phyloP scores from a whole-genome alignment of 106 monocot species.

The Amphibolis antarctica region DNA sequence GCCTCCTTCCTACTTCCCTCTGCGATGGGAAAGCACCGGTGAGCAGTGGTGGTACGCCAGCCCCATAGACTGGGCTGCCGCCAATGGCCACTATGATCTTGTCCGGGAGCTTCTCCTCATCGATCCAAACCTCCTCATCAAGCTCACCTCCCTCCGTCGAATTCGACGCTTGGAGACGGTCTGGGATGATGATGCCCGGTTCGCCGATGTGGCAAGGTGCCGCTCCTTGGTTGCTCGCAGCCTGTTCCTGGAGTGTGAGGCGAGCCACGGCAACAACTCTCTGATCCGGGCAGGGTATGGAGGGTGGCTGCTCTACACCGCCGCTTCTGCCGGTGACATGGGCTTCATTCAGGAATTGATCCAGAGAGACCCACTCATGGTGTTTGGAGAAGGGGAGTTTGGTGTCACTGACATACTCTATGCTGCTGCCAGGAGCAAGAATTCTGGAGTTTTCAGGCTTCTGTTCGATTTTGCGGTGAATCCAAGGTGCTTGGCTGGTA shows the following conservation, averaged over 20 bases:
- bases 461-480: conserved; percentile 36
- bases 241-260: conserved; percentile 64
- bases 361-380: conserved; percentile 33
- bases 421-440: conserved; percentile 74
- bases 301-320: conserved; percentile 87
- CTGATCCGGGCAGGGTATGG: conserved; percentile 67
- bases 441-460: conserved; percentile 39
- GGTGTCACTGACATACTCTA: conserved; percentile 86
- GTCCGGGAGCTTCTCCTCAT: conserved; percentile 80
- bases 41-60: conserved; percentile 97
- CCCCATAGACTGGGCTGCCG: conserved; percentile 83
- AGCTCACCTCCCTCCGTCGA: conserved; percentile 92
- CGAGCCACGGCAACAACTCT: conserved; percentile 18
- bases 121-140: conserved; percentile 84
- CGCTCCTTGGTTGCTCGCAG: conserved; percentile 44
- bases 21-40: conserved; percentile 89
- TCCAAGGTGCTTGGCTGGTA: conserved; percentile 7
- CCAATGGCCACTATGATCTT: conserved; percentile 82
- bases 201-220: conserved; percentile 37
- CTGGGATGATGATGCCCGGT: conserved; percentile 63
- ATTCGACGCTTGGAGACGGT: conserved; percentile 66
- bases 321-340: conserved; percentile 64
- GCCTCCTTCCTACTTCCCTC: conserved; percentile 54
- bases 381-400: conserved; percentile 93
- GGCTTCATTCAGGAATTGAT: conserved; percentile 25